Evolutionary conservation across 306 rosid species (phyloP).

Genomic region (Vigna hirtella): DNA sequence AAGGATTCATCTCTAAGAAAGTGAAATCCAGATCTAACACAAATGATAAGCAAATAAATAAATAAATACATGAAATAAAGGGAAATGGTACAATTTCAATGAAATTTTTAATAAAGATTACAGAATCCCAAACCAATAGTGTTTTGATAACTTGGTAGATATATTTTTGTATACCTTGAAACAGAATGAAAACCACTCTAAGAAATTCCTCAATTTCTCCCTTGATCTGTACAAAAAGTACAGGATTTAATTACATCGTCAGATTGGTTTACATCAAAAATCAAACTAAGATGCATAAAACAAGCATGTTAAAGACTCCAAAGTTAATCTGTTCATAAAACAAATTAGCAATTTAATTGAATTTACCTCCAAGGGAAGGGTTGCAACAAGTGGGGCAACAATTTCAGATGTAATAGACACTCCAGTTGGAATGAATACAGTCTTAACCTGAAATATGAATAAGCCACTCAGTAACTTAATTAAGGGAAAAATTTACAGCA

Average conservation of each 20-base stretch:
- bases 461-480: conserved; percentile 35
- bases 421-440: conserved; percentile 85
- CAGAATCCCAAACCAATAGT: conserved; percentile 9
- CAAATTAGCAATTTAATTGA: not conserved
- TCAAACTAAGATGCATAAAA: conserved; percentile 26
- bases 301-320: not conserved
- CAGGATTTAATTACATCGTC: conserved; percentile 25
- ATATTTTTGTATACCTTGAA: conserved; percentile 71
- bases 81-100: conserved; percentile 16
- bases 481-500: not conserved
- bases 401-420: conserved; percentile 69
- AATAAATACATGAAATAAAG: not conserved
- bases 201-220: conserved; percentile 85
- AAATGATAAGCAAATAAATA: conserved; percentile 39
- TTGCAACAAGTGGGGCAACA: conserved; percentile 88
- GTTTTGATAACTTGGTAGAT: conserved; percentile 4
- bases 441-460: conserved; percentile 75
- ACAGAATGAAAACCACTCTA: conserved; percentile 69
- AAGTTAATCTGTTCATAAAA: conserved; percentile 28
- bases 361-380: conserved; percentile 94
- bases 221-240: conserved; percentile 62
- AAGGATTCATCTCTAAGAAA: conserved; percentile 98
- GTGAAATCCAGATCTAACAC: conserved; percentile 92
- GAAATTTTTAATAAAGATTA: conserved; percentile 1
- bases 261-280: not conserved